These are phyloP conservation scores for Neurospora sp. DNA, from an alignment of 495 filamentous ascomycete species.

Conservation along the genomic window DNA sequence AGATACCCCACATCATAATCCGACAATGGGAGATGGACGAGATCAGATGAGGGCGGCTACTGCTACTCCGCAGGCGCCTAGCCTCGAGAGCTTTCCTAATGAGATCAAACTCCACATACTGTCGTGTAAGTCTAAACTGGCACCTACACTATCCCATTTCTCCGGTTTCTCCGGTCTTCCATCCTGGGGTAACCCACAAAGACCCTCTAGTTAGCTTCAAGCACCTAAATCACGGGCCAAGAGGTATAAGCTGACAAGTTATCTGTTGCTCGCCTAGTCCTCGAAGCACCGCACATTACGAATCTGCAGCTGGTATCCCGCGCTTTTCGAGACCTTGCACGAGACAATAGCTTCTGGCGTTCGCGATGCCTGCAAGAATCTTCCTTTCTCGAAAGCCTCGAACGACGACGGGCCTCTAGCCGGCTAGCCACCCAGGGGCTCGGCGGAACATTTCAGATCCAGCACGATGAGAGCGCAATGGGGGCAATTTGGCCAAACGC, in stretches of 20 bases:
- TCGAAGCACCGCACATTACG: conserved; percentile 59
- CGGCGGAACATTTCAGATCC: conserved; percentile 11
- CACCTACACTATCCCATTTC: not conserved
- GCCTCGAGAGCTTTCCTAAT: conserved; percentile 52
- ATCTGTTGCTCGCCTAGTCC: conserved; percentile 37
- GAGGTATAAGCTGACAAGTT: not conserved
- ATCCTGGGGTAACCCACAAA: not conserved
- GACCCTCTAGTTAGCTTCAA: not conserved
- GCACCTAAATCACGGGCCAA: not conserved
- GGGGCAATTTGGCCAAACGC: conserved; percentile 2
- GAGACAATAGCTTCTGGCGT: conserved; percentile 71
- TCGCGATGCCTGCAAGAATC: conserved; percentile 64
- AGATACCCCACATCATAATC: not conserved
- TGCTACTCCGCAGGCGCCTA: conserved; percentile 10
- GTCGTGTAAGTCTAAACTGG: conserved; percentile 47
- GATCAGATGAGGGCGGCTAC: not conserved
- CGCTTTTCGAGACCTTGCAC: conserved; percentile 54
- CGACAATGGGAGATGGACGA: not conserved
- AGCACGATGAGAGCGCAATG: conserved; percentile 25
- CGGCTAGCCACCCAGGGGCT: conserved; percentile 15
- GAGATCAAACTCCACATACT: conserved; percentile 70
- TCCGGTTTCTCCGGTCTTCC: not conserved
- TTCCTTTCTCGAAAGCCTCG: conserved; percentile 38
- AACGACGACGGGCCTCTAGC: conserved; percentile 31
- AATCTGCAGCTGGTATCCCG: conserved; percentile 61